A percentile compares a stretch with the other conserved stretches of the same genome.
Evolutionary conservation across 108 stramenopile genomes (phyloP).

Genomic region (Cylindrotheca fusiformis): DNA sequence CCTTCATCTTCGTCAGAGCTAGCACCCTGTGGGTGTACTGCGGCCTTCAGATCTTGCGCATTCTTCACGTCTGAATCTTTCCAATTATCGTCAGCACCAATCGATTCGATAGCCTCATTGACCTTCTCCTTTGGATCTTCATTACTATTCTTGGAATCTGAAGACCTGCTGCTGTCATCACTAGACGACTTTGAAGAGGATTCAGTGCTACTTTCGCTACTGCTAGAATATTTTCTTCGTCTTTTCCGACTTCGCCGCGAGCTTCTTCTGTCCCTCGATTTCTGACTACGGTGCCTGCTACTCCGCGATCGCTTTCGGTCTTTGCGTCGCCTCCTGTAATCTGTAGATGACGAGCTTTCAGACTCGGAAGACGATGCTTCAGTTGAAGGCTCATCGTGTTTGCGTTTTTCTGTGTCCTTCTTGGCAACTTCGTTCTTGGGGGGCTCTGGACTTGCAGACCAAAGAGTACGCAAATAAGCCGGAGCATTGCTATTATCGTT

Average conservation of each 20-base stretch:
- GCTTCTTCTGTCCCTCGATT: not conserved
- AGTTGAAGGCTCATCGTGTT: conserved; percentile 6
- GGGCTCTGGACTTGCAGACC: conserved; percentile 38
- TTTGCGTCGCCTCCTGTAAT: conserved; percentile 8
- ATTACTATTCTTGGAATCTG: not conserved
- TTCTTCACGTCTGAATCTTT: conserved; percentile 53
- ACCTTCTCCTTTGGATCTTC: conserved; percentile 11
- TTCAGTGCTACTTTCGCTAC: not conserved
- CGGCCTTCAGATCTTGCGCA: conserved; percentile 70
- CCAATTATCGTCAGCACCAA: conserved; percentile 5
- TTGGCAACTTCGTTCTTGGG: conserved; percentile 9
- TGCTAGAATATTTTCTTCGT: conserved; percentile 6
- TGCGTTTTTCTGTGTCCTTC: not conserved
- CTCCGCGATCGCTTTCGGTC: conserved; percentile 1
- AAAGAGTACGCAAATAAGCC: conserved; percentile 31
- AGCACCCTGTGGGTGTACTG: conserved; percentile 44
- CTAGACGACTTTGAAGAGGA: not conserved
- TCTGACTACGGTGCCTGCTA: no score
- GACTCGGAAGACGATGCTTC: conserved; percentile 30
- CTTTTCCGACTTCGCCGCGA: not conserved
- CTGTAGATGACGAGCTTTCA: conserved; percentile 16
- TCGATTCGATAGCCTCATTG: conserved; percentile 8
- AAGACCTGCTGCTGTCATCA: conserved; percentile 5
- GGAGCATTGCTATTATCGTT: conserved; percentile 23
- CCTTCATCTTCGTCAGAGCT: conserved; percentile 58